A percentile compares a stretch with the other conserved stretches of the same genome.
Conservation (phyloP, 2,329 filamentous ascomycete species). For the Aspergillus ochraceoroseus region DNA sequence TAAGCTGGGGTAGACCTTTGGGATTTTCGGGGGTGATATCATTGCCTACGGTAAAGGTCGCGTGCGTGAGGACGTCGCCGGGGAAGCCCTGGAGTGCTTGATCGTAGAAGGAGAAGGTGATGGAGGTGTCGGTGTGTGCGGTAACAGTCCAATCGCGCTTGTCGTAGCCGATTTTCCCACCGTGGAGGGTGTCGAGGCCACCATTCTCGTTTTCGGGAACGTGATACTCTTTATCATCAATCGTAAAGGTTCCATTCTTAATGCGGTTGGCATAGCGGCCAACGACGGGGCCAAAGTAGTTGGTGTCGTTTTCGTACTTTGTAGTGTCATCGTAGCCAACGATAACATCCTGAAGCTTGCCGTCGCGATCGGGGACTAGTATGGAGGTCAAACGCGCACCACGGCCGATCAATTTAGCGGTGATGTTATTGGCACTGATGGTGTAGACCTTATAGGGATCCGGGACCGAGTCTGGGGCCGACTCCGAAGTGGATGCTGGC, state of each 20-base stretch:
- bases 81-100: slow-evolving; percentile 44
- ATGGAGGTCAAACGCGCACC: slow-evolving; percentile 47
- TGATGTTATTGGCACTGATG: slow-evolving; percentile 46
- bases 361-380: slow-evolving; percentile 49
- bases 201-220: slow-evolving; percentile 50
- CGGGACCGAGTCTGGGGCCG: no score
- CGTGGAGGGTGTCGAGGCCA: slow-evolving; percentile 51
- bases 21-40: slow-evolving; percentile 36
- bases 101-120: slow-evolving; percentile 47
- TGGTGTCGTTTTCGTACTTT: slow-evolving; percentile 46
- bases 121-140: slow-evolving; percentile 37
- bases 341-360: slow-evolving; percentile 47
- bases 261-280: slow-evolving; percentile 54
- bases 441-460: slow-evolving; percentile 44
- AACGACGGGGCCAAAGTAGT: slow-evolving; percentile 47
- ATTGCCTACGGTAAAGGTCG: slow-evolving; percentile 43
- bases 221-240: slow-evolving; percentile 47
- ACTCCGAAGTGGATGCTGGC: no score
- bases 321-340: slow-evolving; percentile 49
- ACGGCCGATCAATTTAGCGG: slow-evolving; percentile 47
- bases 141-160: slow-evolving; percentile 49
- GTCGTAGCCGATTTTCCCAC: slow-evolving; percentile 47
- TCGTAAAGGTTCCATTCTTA: slow-evolving; percentile 53
- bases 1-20: slow-evolving; percentile 42
- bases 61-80: slow-evolving; percentile 46